Percentiles rank a stretch among this genome's conserved stretches.
phyloP scores from a whole-genome alignment of 495 filamentous ascomycete genomes.

The Amorphotheca resinae region DNA sequence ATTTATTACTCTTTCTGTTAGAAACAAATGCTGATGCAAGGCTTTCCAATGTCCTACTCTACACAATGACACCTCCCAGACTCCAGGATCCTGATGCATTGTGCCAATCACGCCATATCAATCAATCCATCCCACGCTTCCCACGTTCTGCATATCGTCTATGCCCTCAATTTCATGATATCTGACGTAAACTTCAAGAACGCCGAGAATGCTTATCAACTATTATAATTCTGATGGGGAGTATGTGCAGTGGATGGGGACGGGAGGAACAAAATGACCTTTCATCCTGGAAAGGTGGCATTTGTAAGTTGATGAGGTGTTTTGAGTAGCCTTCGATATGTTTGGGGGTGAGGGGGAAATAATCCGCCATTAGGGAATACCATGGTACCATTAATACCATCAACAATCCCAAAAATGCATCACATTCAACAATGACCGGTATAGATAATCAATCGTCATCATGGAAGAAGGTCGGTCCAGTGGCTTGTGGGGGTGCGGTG shows the following conservation, averaged over 20 bases:
- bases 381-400: neutral
- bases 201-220: neutral
- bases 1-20: too few relatives aligned
- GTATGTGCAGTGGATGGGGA: neutral
- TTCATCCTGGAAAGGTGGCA: neutral
- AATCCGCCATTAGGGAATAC: neutral
- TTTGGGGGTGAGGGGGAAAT: too few relatives aligned
- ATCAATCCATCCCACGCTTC: neutral
- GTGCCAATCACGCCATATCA: neutral
- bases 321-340: neutral
- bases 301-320: neutral
- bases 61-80: neutral
- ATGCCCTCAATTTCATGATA: neutral
- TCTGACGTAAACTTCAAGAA: neutral
- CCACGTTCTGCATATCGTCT: neutral
- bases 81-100: neutral
- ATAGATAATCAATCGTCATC: constrained; percentile 22
- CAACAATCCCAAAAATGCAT: too few relatives aligned
- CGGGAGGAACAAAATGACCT: neutral
- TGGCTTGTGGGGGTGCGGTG: constrained; percentile 15
- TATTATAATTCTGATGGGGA: neutral
- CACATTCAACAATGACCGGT: too few relatives aligned
- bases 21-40: neutral
- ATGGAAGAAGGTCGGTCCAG: constrained; percentile 31
- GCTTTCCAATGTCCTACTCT: neutral